Evolutionary conservation across 805 yeast species (phyloP).

Genomic region (Metahyphopichia silvanorum): DNA sequence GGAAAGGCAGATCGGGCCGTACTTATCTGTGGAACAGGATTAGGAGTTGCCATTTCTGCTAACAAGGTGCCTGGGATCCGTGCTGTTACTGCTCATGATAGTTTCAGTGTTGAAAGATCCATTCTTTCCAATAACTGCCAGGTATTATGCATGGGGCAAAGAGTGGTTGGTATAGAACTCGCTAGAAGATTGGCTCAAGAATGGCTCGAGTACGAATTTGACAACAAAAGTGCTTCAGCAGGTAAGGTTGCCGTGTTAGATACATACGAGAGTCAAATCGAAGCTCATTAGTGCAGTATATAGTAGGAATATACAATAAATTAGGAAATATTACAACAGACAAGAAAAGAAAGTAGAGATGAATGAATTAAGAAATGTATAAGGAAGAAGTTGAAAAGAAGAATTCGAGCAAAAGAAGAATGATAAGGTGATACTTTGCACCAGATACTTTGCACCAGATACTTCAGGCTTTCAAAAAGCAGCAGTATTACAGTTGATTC

Average conservation of each 20-base stretch:
- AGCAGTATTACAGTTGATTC: no score
- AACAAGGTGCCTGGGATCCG: slow-evolving; percentile 46
- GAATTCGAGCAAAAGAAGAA: no score
- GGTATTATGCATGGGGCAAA: slow-evolving; percentile 46
- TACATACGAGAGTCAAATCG: slow-evolving; percentile 18
- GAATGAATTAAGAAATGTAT: no score
- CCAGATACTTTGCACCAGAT: no score
- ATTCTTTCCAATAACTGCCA: slow-evolving; percentile 43
- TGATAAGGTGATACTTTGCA: no score
- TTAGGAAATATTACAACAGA: no score
- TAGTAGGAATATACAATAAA: no score
- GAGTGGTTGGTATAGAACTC: slow-evolving; percentile 43
- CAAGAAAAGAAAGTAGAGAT: no score
- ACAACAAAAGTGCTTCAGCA: slow-evolving; percentile 37
- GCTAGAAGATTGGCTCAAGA: slow-evolving; percentile 42
- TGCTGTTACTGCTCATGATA: slow-evolving; percentile 48
- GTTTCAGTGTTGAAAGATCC: slow-evolving; percentile 44
- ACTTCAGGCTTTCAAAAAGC: no score
- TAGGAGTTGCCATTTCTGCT: slow-evolving; percentile 48
- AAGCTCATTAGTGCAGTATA: slow-evolving; percentile 1
- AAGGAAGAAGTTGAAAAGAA: no score
- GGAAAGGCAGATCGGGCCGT: slow-evolving; percentile 46
- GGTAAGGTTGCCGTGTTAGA: slow-evolving; percentile 33
- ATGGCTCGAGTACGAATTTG: slow-evolving; percentile 42
- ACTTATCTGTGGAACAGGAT: slow-evolving; percentile 47